These are phyloP conservation scores for Cardamine occulta DNA, from an alignment of 345 rosid genomes.

Conservation along the genomic window DNA sequence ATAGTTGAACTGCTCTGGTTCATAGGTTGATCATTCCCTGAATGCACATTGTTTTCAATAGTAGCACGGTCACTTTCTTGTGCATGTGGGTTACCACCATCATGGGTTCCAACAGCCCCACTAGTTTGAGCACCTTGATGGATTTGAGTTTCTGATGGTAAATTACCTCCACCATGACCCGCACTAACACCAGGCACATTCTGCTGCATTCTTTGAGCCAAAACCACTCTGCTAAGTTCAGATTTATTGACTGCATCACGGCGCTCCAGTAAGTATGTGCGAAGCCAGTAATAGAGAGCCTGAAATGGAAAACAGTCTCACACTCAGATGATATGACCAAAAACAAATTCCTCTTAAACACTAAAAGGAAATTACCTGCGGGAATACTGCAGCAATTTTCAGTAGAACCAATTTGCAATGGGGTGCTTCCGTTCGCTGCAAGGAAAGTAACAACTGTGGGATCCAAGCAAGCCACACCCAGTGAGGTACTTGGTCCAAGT, in stretches of 20 bases:
- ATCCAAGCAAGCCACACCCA: slow-evolving; percentile 99
- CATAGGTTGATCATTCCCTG: slow-evolving; percentile 72
- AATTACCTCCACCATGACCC: slow-evolving; percentile 60
- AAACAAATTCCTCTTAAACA: not conserved
- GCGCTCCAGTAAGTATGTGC: slow-evolving; percentile 95
- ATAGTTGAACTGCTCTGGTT: slow-evolving; percentile 70
- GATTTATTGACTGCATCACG: slow-evolving; percentile 95
- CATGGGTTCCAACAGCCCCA: slow-evolving; percentile 66
- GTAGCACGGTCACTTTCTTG: slow-evolving; percentile 80
- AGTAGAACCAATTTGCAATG: slow-evolving; percentile 93
- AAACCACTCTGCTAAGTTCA: slow-evolving; percentile 68
- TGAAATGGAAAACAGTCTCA: slow-evolving; percentile 37
- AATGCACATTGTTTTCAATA: slow-evolving; percentile 58
- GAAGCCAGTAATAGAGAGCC: slow-evolving; percentile 99
- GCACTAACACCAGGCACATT: slow-evolving; percentile 54
- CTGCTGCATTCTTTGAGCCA: slow-evolving; percentile 94
- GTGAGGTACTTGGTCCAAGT: slow-evolving; percentile 90
- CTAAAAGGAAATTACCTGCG: slow-evolving; percentile 61
- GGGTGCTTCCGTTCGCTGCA: slow-evolving; percentile 95
- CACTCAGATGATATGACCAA: slow-evolving; percentile 26
- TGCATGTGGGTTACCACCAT: slow-evolving; percentile 68
- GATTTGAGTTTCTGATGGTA: slow-evolving; percentile 63
- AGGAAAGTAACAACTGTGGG: slow-evolving; percentile 91
- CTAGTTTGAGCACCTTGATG: slow-evolving; percentile 63
- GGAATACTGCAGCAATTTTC: slow-evolving; percentile 86